phyloP scores from a whole-genome alignment of 2,329 filamentous ascomycete species.

The Monilinia fructicola region DNA sequence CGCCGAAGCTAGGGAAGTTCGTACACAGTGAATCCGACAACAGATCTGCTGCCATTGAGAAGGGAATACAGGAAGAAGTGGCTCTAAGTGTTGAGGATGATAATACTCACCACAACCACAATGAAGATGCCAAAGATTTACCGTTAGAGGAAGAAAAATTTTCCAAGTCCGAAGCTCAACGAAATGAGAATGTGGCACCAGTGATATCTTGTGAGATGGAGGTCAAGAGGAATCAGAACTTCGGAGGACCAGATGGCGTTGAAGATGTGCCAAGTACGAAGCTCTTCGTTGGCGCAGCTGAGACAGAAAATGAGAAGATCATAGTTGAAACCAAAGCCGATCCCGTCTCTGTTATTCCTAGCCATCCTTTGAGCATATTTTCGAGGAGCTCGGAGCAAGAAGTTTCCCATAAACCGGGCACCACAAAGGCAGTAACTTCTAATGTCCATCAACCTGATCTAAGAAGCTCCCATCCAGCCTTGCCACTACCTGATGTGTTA shows the following conservation, averaged over 20 bases:
- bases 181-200: neutral
- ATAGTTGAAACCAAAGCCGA: neutral
- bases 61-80: neutral
- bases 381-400: constrained; percentile 6
- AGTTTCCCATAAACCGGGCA: neutral
- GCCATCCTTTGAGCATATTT: neutral
- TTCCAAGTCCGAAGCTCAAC: neutral
- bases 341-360: neutral
- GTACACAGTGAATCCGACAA: neutral
- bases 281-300: neutral
- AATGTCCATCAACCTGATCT: neutral
- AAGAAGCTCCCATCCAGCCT: neutral
- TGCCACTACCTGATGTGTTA: neutral
- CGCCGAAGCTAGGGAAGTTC: neutral
- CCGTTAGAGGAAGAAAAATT: neutral
- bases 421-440: neutral
- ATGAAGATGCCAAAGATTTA: neutral
- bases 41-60: neutral
- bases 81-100: neutral
- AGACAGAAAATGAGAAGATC: neutral
- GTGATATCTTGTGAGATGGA: neutral
- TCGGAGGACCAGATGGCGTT: neutral
- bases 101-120: neutral
- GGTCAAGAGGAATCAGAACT: neutral
- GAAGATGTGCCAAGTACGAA: neutral